A percentile compares a stretch with the other conserved stretches of the same genome.
Conservation (phyloP, 306 rosid genomes). For the Dryas octopetala region DNA sequence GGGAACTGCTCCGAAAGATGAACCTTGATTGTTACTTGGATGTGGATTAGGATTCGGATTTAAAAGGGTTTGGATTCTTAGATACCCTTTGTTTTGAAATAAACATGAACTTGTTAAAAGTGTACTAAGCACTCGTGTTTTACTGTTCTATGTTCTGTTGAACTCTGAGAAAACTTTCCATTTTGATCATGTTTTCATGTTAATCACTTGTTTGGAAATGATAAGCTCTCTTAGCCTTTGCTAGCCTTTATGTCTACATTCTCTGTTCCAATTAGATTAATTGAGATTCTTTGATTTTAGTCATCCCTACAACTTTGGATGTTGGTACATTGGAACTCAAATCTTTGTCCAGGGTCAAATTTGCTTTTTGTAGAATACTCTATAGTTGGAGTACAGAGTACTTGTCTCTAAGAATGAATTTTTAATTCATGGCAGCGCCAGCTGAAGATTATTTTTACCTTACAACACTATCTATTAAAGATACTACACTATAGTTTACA, state of each 20-base stretch:
- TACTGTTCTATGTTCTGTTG: neutral
- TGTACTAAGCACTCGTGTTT: neutral
- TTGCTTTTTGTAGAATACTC: too few species aligned
- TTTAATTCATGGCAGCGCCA: too few species aligned
- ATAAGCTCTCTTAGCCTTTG: too few species aligned
- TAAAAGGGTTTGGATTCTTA: neutral
- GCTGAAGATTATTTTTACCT: neutral
- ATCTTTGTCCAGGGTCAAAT: too few species aligned
- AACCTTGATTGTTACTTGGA: conserved; percentile 32
- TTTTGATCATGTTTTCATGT: neutral
- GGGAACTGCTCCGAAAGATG: conserved; percentile 23
- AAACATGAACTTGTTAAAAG: conserved; percentile 9
- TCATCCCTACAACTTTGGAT: neutral
- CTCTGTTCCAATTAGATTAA: neutral
- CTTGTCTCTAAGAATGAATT: too few species aligned
- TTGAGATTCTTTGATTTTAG: neutral
- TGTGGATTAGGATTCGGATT: neutral
- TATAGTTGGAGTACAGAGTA: neutral
- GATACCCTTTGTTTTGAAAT: neutral
- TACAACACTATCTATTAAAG: neutral
- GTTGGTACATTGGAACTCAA: too few species aligned
- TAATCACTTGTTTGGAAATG: neutral
- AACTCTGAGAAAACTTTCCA: neutral
- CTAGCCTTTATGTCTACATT: neutral
- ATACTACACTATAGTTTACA: neutral